Base-by-base conservation (phyloP, 768 basidiomycete species). In the Grammothele lineata region DNA sequence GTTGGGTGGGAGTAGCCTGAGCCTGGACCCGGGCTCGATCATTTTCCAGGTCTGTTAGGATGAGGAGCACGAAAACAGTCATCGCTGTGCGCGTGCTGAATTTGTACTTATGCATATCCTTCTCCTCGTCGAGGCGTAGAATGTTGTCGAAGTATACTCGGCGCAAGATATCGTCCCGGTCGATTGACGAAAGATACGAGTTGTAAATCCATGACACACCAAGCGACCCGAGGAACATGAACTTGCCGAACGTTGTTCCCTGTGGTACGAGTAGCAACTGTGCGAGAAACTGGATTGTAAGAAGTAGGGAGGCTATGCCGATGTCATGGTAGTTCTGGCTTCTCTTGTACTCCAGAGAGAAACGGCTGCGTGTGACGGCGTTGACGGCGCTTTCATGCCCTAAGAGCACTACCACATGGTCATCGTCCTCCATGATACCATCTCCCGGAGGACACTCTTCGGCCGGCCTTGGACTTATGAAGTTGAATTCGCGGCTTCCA, bases 261-360 rank as follows among this genome's bases (percentile, higher is more conserved):
- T 50, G 48, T 5, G 53, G 53, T 18, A 54, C 45, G 35, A 48
- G n/a, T 17, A 53, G 6, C 17, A 53, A 47, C 19, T 53, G 47
- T 5, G 35, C 47, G 17, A 54, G 36, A 19, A 37, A 47, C 42
- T 54, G 53, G 10, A 40, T 12, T 22, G 38, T 42, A 15, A 45
- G 21, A 15, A 54, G 19, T 1, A 53, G 12, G 14, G 51, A 38
- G n/a, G 43, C 47, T 5, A 35, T 18, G 6, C 40, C 37, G 46
- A 47, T 18, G 17, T 6, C 17, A 38, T 23, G 45, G 37, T 43
- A 36, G 25, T 22, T 27, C 18, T 32, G 24, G n/a, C 35, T 25
- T 24, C 39, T 21, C 30, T 18, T 25, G 40, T 45, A 49, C 23
- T 43, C 46, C 4, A 48, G 40, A 14, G 40, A 37, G 40, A 53